Evolutionary conservation across 2,329 filamentous ascomycete species (phyloP).

Genomic region (Fusarium napiforme): DNA sequence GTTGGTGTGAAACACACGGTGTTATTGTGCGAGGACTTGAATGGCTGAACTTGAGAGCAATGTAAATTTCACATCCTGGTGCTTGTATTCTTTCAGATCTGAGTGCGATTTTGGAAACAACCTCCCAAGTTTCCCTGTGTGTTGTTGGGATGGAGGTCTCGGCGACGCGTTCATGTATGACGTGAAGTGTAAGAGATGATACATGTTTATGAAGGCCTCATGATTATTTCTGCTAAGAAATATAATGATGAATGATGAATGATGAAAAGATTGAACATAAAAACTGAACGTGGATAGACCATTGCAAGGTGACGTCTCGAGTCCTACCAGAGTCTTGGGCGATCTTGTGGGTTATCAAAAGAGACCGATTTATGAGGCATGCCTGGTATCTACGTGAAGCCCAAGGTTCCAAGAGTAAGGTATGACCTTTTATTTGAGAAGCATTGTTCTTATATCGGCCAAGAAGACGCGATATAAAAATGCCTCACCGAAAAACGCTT

Average conservation of each 20-base stretch:
- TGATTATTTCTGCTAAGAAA: background rate
- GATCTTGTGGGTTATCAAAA: background rate
- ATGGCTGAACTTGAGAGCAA: background rate
- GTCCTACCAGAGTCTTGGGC: background rate
- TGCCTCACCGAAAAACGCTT: background rate
- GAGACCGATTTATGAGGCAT: background rate
- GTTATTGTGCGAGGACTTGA: background rate
- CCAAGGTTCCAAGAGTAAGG: background rate
- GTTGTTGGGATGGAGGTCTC: background rate
- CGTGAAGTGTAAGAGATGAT: background rate
- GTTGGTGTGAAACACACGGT: background rate
- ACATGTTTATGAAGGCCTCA: background rate
- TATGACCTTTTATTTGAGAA: background rate
- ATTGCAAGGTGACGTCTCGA: background rate
- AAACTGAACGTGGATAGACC: background rate
- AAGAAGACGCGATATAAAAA: background rate
- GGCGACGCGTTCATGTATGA: background rate
- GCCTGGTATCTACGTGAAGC: background rate
- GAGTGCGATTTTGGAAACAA: rapidly evolving
- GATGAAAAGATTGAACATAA: background rate
- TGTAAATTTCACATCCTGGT: background rate
- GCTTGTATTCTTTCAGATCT: background rate
- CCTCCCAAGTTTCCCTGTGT: background rate
- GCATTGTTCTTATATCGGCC: background rate
- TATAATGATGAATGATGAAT: background rate